A percentile compares a stretch with the other conserved stretches of the same genome.
phyloP scores from a whole-genome alignment of 176 grass and related monocot species.

The Oryza australiensis region DNA sequence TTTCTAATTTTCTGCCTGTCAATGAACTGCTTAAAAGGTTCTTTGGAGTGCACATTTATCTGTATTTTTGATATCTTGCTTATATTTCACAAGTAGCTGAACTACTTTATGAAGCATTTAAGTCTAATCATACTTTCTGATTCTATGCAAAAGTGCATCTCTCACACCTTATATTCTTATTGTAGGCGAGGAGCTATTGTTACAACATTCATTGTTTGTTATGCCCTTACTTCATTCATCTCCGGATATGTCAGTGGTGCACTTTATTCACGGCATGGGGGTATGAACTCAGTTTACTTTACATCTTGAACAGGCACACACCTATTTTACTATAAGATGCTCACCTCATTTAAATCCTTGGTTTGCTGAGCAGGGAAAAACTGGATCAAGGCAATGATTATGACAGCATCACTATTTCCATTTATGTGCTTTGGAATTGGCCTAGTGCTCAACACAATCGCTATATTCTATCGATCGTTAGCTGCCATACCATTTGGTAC shows the following conservation, averaged over 20 bases:
- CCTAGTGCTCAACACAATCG: constrained; percentile 79
- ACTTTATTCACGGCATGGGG: constrained; percentile 79
- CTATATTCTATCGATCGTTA: constrained; percentile 91
- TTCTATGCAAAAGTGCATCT: neutral
- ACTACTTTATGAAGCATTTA: constrained; percentile 17
- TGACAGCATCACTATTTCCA: constrained; percentile 86
- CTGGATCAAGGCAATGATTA: constrained; percentile 88
- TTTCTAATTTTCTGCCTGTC: neutral
- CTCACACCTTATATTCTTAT: constrained; percentile 27
- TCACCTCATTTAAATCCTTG: constrained; percentile 23
- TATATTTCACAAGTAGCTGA: constrained; percentile 10
- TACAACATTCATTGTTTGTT: constrained; percentile 93
- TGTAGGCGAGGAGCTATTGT: constrained; percentile 81
- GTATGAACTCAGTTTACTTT: constrained; percentile 43
- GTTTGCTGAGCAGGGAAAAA: constrained; percentile 64
- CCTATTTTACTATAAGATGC: constrained; percentile 23
- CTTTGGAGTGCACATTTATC: neutral
- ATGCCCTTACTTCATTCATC: constrained; percentile 96
- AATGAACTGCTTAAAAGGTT: neutral
- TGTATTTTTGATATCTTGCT: neutral
- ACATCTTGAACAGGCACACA: constrained; percentile 15
- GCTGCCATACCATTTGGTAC: constrained; percentile 97
- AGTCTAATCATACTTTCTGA: constrained; percentile 28
- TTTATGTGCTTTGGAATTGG: constrained; percentile 97
- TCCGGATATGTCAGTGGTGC: constrained; percentile 81